Evolutionary conservation across 768 basidiomycete species (phyloP), one percentile per base, ranked within the genome.

Genomic region (Solioccasus polychromus): DNA sequence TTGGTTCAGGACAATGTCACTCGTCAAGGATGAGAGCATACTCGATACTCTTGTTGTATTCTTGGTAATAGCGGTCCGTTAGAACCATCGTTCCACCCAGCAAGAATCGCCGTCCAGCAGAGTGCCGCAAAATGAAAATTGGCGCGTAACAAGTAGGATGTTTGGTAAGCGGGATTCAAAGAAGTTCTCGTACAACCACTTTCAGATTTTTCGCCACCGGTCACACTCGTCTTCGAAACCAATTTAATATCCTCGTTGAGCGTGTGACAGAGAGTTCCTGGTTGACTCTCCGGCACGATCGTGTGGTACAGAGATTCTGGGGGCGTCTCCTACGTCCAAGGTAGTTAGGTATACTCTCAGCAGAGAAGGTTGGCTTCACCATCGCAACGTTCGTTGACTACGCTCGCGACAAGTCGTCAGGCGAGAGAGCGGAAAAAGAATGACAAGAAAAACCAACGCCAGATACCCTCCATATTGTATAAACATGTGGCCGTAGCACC

Each of bases 61-160:
- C 66, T 55, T 8, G 71, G 70, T 14, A 71, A 50, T 39, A 71
- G 40, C 18, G 70, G 71, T 23, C 70, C 70, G 15, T 61, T 67
- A 18, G 66, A 56, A 7, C 57, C 71, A 44, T 72, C 70, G 44
- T 70, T 70, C 67, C 70, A 71, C 7, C 70, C 70, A 0, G 56
- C 46, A n/a, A 71, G 47, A 37, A 65, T 73, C n/a, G 68, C 7
- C 34, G 60, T 55, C 55, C 58, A 70, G 49, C 68, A 71, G 3
- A 71, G 56, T 1, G 66, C 52, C 8, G 42, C 50, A 31, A 70
- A 63, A 29, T 72, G 71, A 17, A 69, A 46, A 2, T 41, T 52
- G 10, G 47, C 55, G 8, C 44, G 40, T 5, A 37, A 38, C 10
- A 24, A 51, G 25, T 39, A 5, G 11, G 30, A 24, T 10, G 18